These are phyloP conservation scores for Biscutella auriculata DNA, from an alignment of 441 rosid species.

Conservation along the genomic window DNA sequence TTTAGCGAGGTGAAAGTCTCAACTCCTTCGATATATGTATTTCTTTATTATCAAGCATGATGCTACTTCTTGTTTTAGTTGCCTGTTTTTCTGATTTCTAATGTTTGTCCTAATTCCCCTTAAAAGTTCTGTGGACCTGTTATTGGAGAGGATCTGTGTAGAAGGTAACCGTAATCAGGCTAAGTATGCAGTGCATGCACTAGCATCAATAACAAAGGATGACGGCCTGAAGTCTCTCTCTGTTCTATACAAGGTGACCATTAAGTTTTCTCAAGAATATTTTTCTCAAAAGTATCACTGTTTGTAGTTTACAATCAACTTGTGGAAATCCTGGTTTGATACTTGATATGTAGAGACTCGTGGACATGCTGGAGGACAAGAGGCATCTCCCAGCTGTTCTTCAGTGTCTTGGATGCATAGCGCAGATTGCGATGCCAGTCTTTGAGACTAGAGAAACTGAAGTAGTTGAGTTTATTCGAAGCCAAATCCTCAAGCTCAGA, in stretches of 20 bases:
- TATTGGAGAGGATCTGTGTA: constrained; percentile 83
- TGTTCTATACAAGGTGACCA: constrained; percentile 76
- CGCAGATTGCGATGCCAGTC: constrained; percentile 95
- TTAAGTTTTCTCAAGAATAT: constrained; percentile 15
- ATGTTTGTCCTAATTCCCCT: constrained; percentile 16
- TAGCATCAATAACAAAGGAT: constrained; percentile 97
- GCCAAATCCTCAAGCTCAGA: constrained; percentile 54
- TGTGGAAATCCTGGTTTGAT: constrained; percentile 23
- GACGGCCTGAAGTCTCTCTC: constrained; percentile 97
- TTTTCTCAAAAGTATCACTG: background rate
- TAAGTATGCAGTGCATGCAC: constrained; percentile 95
- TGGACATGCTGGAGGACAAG: constrained; percentile 86
- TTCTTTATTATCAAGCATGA: background rate
- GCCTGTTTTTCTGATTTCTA: constrained; percentile 17
- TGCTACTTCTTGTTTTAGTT: constrained; percentile 3
- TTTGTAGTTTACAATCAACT: background rate
- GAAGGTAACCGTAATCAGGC: constrained; percentile 97
- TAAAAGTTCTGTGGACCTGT: constrained; percentile 88
- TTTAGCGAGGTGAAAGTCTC: constrained; percentile 60
- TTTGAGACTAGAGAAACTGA: constrained; percentile 95
- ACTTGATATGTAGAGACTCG: constrained; percentile 65
- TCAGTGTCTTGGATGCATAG: constrained; percentile 96
- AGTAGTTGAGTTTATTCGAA: constrained; percentile 64
- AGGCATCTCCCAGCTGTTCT: constrained; percentile 84
- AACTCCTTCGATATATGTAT: background rate